Conservation (phyloP, 768 basidiomycete genomes). For the Tricholoma matsutake region DNA sequence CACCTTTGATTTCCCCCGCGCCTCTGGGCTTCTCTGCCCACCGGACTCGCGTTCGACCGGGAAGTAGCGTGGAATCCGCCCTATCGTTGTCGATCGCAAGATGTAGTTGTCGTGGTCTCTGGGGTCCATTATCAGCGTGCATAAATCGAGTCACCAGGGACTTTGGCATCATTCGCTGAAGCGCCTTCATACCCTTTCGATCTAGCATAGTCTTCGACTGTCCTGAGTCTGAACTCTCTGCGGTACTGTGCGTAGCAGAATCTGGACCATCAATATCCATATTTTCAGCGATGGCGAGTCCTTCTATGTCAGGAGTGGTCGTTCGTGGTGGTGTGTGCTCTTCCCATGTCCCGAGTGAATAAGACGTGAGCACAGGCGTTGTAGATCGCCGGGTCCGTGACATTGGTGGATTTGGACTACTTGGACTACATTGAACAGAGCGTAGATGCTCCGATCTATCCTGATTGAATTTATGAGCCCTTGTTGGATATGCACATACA, state of each 20-base stretch:
- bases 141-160: slow-evolving; percentile 43
- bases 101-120: slow-evolving; percentile 11
- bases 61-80: slow-evolving; percentile 39
- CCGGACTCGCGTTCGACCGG: slow-evolving; percentile 49
- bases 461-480: not conserved
- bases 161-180: slow-evolving; percentile 52
- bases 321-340: not conserved
- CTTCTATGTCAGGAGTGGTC: not conserved
- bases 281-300: not conserved
- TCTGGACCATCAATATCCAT: not conserved
- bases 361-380: too few species aligned
- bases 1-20: slow-evolving; percentile 49
- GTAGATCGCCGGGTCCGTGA: not conserved
- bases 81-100: slow-evolving; percentile 25
- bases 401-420: not conserved
- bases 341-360: not conserved
- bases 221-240: not conserved
- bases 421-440: not conserved
- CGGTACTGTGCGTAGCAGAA: not conserved
- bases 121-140: slow-evolving; percentile 11
- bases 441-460: not conserved
- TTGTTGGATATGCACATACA: not conserved
- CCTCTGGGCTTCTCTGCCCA: slow-evolving; percentile 29
- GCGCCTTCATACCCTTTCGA: slow-evolving; percentile 34
- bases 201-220: slow-evolving; percentile 13